Evolutionary conservation across 106 monocot genomes (phyloP).

Genomic region (Posidonia australis): DNA sequence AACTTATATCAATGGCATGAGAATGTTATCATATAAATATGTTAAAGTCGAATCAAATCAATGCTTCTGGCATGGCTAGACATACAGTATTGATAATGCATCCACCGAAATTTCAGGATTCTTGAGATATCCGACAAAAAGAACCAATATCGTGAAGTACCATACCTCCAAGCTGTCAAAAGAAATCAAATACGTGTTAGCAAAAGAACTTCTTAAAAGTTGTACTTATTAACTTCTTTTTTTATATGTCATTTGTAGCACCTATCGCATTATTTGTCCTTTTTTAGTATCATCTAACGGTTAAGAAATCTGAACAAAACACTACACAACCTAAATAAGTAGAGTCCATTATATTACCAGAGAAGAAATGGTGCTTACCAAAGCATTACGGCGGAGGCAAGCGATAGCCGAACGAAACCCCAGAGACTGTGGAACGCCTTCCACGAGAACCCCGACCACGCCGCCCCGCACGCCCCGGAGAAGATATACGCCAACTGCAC

Average conservation of each 20-base stretch:
- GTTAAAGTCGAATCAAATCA: not conserved
- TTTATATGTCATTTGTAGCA: too few species aligned
- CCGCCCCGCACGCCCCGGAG: not conserved
- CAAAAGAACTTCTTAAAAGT: too few species aligned
- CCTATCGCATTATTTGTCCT: too few species aligned
- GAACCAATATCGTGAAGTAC: constrained; percentile 46
- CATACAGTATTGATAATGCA: constrained; percentile 61
- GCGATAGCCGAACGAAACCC: constrained; percentile 12
- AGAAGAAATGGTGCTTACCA: constrained; percentile 1
- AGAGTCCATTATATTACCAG: not conserved
- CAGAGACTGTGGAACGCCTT: constrained; percentile 3
- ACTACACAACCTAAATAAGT: too few species aligned
- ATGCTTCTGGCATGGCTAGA: not conserved
- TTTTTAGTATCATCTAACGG: too few species aligned
- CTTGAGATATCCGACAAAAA: constrained; percentile 43
- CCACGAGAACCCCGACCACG: constrained; percentile 13
- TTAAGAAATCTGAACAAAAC: too few species aligned
- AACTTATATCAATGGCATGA: not conserved
- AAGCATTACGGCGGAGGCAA: constrained; percentile 12
- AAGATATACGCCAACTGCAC: not conserved
- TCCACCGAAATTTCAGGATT: constrained; percentile 55
- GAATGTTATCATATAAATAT: not conserved
- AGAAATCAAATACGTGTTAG: not conserved
- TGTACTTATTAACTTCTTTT: too few species aligned
- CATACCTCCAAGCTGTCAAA: constrained; percentile 52